Percentiles rank a stretch among this genome's conserved stretches.
Conservation (phyloP, 495 filamentous ascomycete species). For the Aeminium ludgeri region DNA sequence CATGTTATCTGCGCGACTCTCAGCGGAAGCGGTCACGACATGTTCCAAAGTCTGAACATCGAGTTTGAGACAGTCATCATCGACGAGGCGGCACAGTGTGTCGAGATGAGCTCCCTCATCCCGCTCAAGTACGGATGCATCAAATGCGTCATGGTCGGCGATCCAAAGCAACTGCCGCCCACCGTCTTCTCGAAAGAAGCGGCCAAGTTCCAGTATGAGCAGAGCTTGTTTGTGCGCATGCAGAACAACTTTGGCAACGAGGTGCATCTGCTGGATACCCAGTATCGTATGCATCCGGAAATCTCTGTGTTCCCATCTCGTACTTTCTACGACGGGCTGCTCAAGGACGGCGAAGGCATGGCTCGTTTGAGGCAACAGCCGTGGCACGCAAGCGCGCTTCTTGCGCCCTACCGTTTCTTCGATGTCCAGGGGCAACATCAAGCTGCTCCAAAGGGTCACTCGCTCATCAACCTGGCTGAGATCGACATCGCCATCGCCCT, state of each 20-base stretch:
- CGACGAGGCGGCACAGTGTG: conserved; percentile 94
- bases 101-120: conserved; percentile 91
- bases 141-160: conserved; percentile 93
- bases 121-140: conserved; percentile 93
- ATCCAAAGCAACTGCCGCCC: conserved; percentile 91
- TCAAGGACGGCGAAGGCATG: conserved; percentile 77
- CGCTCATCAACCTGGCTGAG: conserved; percentile 78
- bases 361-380: conserved; percentile 50
- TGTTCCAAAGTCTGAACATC: conserved; percentile 85
- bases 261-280: conserved; percentile 86
- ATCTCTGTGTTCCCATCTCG: conserved; percentile 79
- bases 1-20: conserved; percentile 92
- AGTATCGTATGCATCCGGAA: conserved; percentile 97
- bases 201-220: conserved; percentile 84
- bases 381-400: conserved; percentile 68
- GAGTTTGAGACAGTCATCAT: conserved; percentile 98
- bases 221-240: conserved; percentile 97
- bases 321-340: conserved; percentile 77
- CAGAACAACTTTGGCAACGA: conserved; percentile 74
- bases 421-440: conserved; percentile 81
- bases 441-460: conserved; percentile 59
- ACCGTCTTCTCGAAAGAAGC: conserved; percentile 90
- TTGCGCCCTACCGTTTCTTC: conserved; percentile 94
- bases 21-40: conserved; percentile 89
- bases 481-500: conserved; percentile 68